These are phyloP conservation scores for Hortiboletus flavorubellus DNA, from an alignment of 768 basidiomycete species.

Conservation along the genomic window DNA sequence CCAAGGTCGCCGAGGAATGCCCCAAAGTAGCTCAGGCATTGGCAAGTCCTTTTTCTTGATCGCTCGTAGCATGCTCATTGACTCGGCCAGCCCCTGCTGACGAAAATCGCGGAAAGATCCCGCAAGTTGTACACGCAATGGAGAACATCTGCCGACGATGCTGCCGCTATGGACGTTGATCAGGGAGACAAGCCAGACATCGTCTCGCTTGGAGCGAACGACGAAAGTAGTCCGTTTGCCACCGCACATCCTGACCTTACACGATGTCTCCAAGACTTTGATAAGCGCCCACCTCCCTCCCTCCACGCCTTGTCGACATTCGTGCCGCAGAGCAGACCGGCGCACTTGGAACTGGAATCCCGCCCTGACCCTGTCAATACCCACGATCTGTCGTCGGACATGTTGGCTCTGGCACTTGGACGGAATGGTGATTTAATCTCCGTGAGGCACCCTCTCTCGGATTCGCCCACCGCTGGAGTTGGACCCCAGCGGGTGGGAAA, in stretches of 20 bases:
- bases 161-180: constrained; percentile 28
- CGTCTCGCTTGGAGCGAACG: background rate
- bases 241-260: constrained; percentile 24
- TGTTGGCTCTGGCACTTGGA: constrained; percentile 31
- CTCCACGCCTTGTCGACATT: constrained; percentile 26
- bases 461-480: constrained; percentile 17
- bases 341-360: constrained; percentile 14
- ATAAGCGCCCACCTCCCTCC: constrained; percentile 16
- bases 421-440: constrained; percentile 26
- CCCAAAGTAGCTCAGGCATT: constrained; percentile 59
- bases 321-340: constrained; percentile 15
- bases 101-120: constrained; percentile 52
- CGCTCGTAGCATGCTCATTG: constrained; percentile 7
- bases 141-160: constrained; percentile 24
- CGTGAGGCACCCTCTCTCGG: constrained; percentile 16
- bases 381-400: constrained; percentile 32
- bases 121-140: constrained; percentile 43
- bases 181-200: constrained; percentile 3
- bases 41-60: constrained; percentile 34
- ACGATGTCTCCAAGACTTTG: constrained; percentile 25
- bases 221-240: constrained; percentile 16
- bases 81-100: constrained; percentile 47
- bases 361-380: constrained; percentile 18
- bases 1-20: constrained; percentile 53
- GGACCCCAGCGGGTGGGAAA: constrained; percentile 44